Percentiles rank a stretch among this genome's conserved stretches.
phyloP scores from a whole-genome alignment of 495 filamentous ascomycete species.

The Wilcoxina mikolae region DNA sequence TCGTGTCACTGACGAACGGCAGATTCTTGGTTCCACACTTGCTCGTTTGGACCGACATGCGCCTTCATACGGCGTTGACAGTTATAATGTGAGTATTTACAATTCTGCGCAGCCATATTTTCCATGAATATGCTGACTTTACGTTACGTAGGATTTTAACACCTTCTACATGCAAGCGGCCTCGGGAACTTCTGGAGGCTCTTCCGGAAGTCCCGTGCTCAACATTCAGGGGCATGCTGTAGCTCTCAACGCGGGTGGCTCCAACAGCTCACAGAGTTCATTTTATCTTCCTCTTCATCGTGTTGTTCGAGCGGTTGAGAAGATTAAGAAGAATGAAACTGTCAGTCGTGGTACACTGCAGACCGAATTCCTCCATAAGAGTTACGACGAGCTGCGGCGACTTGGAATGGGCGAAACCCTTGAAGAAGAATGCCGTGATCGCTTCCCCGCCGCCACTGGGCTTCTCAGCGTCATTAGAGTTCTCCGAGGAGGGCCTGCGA shows the following conservation, averaged over 20 bases:
- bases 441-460: conserved; percentile 20
- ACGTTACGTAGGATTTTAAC: conserved; percentile 20
- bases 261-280: conserved; percentile 29
- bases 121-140: background rate
- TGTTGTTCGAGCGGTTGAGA: conserved; percentile 27
- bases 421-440: conserved; percentile 22
- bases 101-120: background rate
- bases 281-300: conserved; percentile 28
- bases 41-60: conserved; percentile 27
- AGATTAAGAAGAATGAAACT: conserved; percentile 23
- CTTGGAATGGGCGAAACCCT: conserved; percentile 23
- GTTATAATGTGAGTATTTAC: conserved; percentile 17
- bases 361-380: conserved; percentile 26
- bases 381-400: conserved; percentile 26
- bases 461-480: conserved; percentile 24
- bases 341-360: conserved; percentile 28
- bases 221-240: conserved; percentile 28
- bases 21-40: conserved; percentile 27
- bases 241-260: conserved; percentile 27
- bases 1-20: no score
- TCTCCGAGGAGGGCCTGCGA: conserved; percentile 26
- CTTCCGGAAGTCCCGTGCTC: conserved; percentile 27
- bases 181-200: conserved; percentile 29
- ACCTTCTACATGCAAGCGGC: conserved; percentile 31
- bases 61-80: conserved; percentile 26